Conservation (phyloP, 345 rosid genomes). For the Pelargonium nanum region DNA sequence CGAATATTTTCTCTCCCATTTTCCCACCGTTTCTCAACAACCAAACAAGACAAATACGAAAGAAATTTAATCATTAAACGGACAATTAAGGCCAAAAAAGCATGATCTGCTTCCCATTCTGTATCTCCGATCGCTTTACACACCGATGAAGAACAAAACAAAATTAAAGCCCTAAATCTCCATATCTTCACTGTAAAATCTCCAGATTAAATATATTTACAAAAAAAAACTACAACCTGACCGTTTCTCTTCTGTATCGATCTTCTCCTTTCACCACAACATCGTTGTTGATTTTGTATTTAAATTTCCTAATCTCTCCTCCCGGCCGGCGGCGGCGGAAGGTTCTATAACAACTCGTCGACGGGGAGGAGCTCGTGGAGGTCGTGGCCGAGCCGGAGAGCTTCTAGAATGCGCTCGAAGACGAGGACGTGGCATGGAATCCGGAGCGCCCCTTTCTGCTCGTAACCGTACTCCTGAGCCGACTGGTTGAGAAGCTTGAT, state of each 20-base stretch:
- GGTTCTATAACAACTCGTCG: no score
- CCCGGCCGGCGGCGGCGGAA: no score
- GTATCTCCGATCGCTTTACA: background rate
- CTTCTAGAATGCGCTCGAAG: slow-evolving; percentile 74
- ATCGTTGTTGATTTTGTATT: no score
- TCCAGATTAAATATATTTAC: no score
- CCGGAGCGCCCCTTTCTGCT: slow-evolving; percentile 75
- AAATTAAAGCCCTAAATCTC: no score
- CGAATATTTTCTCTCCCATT: background rate
- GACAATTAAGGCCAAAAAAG: background rate
- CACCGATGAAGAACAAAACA: no score
- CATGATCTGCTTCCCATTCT: background rate
- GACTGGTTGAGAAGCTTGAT: slow-evolving; percentile 61
- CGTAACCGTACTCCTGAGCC: slow-evolving; percentile 92
- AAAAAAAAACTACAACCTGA: no score
- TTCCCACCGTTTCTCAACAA: background rate
- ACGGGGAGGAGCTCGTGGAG: slow-evolving; percentile 2
- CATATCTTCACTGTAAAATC: no score
- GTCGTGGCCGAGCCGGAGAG: slow-evolving; percentile 62
- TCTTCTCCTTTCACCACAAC: no score
- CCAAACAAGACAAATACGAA: background rate
- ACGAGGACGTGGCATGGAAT: slow-evolving; percentile 85
- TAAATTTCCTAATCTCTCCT: no score
- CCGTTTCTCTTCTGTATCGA: no score
- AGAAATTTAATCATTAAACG: no score